These are phyloP conservation scores for Fusarium beomiforme DNA, from an alignment of 2,329 filamentous ascomycete genomes.

Conservation along the genomic window DNA sequence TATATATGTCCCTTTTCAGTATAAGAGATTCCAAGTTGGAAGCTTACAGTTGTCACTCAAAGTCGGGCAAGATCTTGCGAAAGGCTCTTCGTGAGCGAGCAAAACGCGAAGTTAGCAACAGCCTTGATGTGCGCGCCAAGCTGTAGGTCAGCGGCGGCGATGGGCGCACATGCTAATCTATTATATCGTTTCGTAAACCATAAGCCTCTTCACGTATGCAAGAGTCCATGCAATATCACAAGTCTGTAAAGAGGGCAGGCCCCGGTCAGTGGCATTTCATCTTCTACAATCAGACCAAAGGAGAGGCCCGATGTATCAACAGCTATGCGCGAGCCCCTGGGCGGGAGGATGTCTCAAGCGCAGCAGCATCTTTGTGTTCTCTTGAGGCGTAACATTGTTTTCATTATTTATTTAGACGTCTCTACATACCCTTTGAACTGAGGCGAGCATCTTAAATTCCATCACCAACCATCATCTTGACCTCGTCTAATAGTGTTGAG, in stretches of 20 bases:
- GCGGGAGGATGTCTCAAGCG: neutral
- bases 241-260: neutral
- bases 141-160: conserved; percentile 41
- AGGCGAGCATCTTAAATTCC: neutral
- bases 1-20: neutral
- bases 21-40: neutral
- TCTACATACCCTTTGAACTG: neutral
- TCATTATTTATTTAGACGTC: neutral
- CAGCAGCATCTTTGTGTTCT: neutral
- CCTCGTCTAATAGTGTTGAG: conserved; percentile 42
- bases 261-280: neutral
- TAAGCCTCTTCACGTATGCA: conserved; percentile 16
- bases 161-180: conserved; percentile 38
- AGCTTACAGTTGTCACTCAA: conserved; percentile 15
- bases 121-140: conserved; percentile 45
- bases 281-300: neutral
- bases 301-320: neutral
- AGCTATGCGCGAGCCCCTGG: neutral
- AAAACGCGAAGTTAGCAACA: conserved; percentile 59
- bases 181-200: conserved; percentile 26
- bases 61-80: conserved; percentile 75
- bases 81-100: conserved; percentile 68
- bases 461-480: conserved; percentile 35
- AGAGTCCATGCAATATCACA: neutral
- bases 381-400: neutral